Evolutionary conservation across 83 land plant species (phyloP), one percentile per base, ranked within the genome.

Genomic region (Isoetes engelmannii): DNA sequence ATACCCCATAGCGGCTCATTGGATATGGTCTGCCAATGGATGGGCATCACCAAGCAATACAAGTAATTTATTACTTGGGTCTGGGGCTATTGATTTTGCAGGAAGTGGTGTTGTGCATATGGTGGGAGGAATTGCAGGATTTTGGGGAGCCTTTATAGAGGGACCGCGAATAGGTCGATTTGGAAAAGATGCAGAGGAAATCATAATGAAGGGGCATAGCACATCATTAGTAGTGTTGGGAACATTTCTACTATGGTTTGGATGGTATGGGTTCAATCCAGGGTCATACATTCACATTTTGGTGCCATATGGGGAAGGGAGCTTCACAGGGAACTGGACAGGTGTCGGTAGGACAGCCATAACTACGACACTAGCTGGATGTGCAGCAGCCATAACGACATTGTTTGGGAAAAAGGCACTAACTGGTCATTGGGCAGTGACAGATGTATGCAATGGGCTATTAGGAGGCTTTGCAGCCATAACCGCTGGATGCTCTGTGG

Each of bases 221-320:
- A 80, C 71, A 0, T 49, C 83, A 4, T 49, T 84, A 5, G 85
- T 84, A 4, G 87, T 84, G 1, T 57, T 84, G 12, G 87, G 87
- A 0, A 75, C 85, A 0, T 84, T 84, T 65, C n/a, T 85, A 57
- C 73, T 85, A 8, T 87, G 86, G 89, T 83, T 88, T 71, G 89
- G 89, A 3, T 88, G 92, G 92, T 85, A 78, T 60, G 89, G 92
- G 7, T 88, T 88, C 89, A 88, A 88, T 50, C 83, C 89, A 6
- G 86, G 86, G 1, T 84, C 86, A 0, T 84, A 81, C 55, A 6
- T 47, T 19, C 71, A 21, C 19, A 84, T 84, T 55, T 5, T 69
- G 37, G 75, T 70, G 37, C 53, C 79, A 1, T 84, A 84, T 57
- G 61, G 74, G 0, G 45, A 50, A 0, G 21, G 47, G 10, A 65